These are phyloP conservation scores for Rhodotorula sp. DNA, from an alignment of 1,284 basidiomycete genomes.

Conservation along the genomic window DNA sequence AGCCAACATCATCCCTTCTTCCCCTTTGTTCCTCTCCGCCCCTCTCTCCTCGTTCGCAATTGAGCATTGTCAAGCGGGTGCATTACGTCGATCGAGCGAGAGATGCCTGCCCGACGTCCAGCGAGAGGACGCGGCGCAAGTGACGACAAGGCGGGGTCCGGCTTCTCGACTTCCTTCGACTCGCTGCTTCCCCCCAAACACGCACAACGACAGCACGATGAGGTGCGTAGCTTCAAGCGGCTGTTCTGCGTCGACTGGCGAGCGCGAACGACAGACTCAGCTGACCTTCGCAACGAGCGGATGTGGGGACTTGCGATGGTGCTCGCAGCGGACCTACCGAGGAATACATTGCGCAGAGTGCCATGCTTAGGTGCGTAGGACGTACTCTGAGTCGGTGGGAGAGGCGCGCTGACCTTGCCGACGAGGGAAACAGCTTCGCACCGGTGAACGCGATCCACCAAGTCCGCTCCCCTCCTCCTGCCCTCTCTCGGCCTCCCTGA, in stretches of 20 bases:
- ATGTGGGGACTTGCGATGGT: too few relatives aligned
- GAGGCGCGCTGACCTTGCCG: neutral
- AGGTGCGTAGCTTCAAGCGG: neutral
- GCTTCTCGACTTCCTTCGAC: too few relatives aligned
- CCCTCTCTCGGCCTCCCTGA: too few relatives aligned
- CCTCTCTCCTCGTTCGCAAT: too few relatives aligned
- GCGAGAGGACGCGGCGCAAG: too few relatives aligned
- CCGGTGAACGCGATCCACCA: conserved; percentile 34
- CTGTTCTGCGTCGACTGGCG: neutral
- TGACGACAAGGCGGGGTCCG: neutral
- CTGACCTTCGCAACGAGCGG: neutral
- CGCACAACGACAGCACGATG: neutral
- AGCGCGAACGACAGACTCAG: neutral
- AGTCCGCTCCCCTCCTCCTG: neutral
- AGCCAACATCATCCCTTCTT: neutral
- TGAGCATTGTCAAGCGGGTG: too few relatives aligned
- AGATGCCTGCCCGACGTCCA: neutral
- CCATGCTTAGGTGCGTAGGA: conserved; percentile 3
- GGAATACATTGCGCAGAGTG: conserved; percentile 16
- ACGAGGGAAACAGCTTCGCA: conserved; percentile 6
- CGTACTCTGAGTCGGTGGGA: neutral
- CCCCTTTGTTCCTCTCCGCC: neutral
- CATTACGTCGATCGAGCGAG: neutral
- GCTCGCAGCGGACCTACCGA: conserved; percentile 5
- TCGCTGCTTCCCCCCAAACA: neutral